Base-by-base conservation (phyloP, 805 yeast species). In the Metschnikowia hibisci region DNA sequence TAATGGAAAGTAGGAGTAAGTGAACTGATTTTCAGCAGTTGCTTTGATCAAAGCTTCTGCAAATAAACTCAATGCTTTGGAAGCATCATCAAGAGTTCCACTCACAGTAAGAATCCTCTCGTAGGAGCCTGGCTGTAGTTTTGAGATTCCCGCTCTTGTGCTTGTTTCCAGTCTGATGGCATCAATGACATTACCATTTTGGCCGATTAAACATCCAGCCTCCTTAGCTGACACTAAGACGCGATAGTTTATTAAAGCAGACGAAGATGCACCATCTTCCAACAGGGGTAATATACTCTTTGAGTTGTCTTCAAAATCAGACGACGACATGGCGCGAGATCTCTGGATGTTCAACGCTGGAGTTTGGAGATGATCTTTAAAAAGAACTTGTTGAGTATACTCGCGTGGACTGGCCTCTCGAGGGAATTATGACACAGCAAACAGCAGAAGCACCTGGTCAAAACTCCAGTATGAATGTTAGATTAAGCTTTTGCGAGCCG, bases 161-260 rank as follows among this genome's bases (percentile, higher is more conserved):
- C 77, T 76, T 25, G 91, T 85, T 45, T 77, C 77, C 39, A 79
- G 87, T 51, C 96, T 74, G 36, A 89, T 78, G 28, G 77, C 73
- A 43, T 89, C 84, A 47, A 89, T 88, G 43, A 83, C 83, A 39
- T 75, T 71, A 35, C 96, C 96, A 51, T 79, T 84, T 52, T 84
- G 84, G 42, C 96, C 96, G 54, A 89, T 89, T 48, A 89, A 79
- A 48, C 88, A 85, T 13, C 96, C 96, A 10, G 95, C 90, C 62
- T 89, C 96, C 58, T 83, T 84, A 43, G 89, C 78, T 2, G 93
- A 81, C 14, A 89, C 84, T 23, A 89, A 72, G 1, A 87, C 76
- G 46, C 89, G 51, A 54, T 57, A 63, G 52, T 62, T 68, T 43
- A 69, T 66, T 35, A 65, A 58, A 6, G 71, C 65, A 3, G 63